Conservation (phyloP, 2,329 filamentous ascomycete genomes). For the Apiospora arundinis region DNA sequence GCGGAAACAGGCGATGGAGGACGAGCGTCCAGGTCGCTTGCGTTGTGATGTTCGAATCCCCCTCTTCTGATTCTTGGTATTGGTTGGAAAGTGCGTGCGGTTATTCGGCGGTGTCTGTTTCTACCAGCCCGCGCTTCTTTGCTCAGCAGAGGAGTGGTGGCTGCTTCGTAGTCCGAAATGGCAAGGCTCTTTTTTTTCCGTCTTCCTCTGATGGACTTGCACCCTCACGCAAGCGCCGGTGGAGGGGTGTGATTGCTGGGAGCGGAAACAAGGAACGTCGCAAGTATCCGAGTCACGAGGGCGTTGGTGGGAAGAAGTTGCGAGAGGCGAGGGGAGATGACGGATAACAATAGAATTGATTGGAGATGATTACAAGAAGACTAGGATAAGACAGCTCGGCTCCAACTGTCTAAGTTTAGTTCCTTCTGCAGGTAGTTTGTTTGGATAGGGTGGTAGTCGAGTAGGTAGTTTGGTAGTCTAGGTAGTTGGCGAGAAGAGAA, state of each 20-base stretch:
- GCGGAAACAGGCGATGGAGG: constrained; percentile 2
- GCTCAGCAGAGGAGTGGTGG: not conserved
- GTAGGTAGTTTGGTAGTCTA: not conserved
- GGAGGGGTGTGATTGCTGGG: not conserved
- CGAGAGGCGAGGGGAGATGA: constrained; percentile 17
- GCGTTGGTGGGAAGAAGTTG: constrained; percentile 15
- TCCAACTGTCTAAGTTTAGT: constrained; percentile 17
- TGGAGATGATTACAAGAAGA: constrained; percentile 15
- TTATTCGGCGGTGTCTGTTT: constrained; percentile 2
- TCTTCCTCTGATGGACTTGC: not conserved
- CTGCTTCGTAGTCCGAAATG: not conserved
- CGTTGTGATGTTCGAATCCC: not conserved
- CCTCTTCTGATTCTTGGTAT: not conserved
- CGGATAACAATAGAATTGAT: constrained; percentile 17
- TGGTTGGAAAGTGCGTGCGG: not conserved
- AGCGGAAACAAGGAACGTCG: constrained; percentile 20
- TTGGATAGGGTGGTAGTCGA: not conserved
- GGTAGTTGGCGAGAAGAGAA: constrained; percentile 15
- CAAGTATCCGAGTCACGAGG: constrained; percentile 5
- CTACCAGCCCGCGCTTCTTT: constrained; percentile 2
- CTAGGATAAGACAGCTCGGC: constrained; percentile 10
- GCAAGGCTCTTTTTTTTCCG: not conserved
- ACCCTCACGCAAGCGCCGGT: constrained; percentile 13
- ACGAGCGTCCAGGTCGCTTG: constrained; percentile 10
- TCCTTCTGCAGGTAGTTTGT: constrained; percentile 6